Percentiles rank a stretch among this genome's conserved stretches.
These are phyloP conservation scores for Hyaloscypha variabilis DNA, from an alignment of 495 filamentous ascomycete genomes.

Conservation along the genomic window DNA sequence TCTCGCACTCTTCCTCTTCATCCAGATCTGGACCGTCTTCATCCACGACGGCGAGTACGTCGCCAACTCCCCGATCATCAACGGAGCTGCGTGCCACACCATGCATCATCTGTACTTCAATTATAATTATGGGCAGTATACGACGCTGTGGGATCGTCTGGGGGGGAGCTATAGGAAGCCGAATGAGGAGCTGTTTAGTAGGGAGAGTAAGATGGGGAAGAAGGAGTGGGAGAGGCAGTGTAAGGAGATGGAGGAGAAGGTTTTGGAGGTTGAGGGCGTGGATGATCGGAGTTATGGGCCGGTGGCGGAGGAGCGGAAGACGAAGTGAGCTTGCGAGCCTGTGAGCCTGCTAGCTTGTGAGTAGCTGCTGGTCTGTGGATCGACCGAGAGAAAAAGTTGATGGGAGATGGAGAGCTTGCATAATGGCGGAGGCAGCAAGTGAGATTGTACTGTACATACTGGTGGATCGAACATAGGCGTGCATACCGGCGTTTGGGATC, in stretches of 20 bases:
- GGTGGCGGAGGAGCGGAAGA: conserved; percentile 17
- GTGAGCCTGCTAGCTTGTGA: background rate
- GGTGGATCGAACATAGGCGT: too few relatives aligned
- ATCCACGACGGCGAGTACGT: conserved; percentile 98
- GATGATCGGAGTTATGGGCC: conserved; percentile 75
- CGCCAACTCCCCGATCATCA: conserved; percentile 84
- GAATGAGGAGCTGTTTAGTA: conserved; percentile 83
- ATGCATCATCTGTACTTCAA: conserved; percentile 99
- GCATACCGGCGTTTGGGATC: too few relatives aligned
- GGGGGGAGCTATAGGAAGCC: conserved; percentile 88
- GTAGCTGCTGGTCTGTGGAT: too few relatives aligned
- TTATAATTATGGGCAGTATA: conserved; percentile 98
- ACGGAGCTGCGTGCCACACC: conserved; percentile 94
- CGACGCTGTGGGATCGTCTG: conserved; percentile 91
- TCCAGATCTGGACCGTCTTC: conserved; percentile 97
- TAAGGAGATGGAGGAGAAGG: conserved; percentile 83
- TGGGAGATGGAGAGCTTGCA: too few relatives aligned
- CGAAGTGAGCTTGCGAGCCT: background rate
- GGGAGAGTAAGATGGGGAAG: conserved; percentile 86
- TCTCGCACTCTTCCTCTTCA: conserved; percentile 82
- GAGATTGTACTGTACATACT: too few relatives aligned
- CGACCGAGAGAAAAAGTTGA: too few relatives aligned
- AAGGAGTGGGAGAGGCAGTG: conserved; percentile 80
- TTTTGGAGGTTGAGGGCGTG: conserved; percentile 82
- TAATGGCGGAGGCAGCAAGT: too few relatives aligned